These are phyloP conservation scores for Boletus fagicola DNA, from an alignment of 768 basidiomycete genomes.

Conservation along the genomic window DNA sequence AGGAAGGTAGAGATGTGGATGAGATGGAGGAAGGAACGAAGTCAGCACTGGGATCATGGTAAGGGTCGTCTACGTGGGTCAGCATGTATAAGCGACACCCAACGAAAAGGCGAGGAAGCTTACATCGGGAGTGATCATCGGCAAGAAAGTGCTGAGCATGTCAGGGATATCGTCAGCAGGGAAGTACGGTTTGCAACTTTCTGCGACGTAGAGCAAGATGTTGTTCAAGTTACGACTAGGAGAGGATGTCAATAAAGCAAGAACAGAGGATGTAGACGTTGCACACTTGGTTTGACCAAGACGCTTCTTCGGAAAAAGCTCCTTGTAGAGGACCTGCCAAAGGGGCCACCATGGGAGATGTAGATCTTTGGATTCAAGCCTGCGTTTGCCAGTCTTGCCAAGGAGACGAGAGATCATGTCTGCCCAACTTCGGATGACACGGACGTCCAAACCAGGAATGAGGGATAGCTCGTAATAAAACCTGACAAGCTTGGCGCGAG, in stretches of 20 bases:
- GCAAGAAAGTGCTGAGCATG: constrained; percentile 73
- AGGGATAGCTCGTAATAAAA: constrained; percentile 80
- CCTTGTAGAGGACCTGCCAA: constrained; percentile 73
- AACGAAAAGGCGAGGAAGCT: constrained; percentile 21
- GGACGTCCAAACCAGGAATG: constrained; percentile 72
- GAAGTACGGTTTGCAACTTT: constrained; percentile 70
- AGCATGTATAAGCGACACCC: constrained; percentile 1
- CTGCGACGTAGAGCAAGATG: constrained; percentile 71
- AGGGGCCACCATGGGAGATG: constrained; percentile 71
- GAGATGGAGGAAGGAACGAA: constrained; percentile 71
- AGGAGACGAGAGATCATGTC: constrained; percentile 75
- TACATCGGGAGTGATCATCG: constrained; percentile 70
- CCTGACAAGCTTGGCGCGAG: constrained; percentile 66
- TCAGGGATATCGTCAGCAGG: constrained; percentile 58
- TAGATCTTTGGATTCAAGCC: constrained; percentile 65
- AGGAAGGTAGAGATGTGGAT: constrained; percentile 67
- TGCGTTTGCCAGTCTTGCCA: constrained; percentile 65
- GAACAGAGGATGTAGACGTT: not conserved
- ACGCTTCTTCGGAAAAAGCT: constrained; percentile 70
- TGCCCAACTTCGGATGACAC: constrained; percentile 70
- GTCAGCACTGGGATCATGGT: constrained; percentile 75
- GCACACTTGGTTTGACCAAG: constrained; percentile 58
- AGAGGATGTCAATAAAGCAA: constrained; percentile 7
- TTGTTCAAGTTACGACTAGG: constrained; percentile 63
- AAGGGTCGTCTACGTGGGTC: constrained; percentile 51